Base-by-base conservation (phyloP, 2,329 filamentous ascomycete genomes). In the Aspergillus proliferans region DNA sequence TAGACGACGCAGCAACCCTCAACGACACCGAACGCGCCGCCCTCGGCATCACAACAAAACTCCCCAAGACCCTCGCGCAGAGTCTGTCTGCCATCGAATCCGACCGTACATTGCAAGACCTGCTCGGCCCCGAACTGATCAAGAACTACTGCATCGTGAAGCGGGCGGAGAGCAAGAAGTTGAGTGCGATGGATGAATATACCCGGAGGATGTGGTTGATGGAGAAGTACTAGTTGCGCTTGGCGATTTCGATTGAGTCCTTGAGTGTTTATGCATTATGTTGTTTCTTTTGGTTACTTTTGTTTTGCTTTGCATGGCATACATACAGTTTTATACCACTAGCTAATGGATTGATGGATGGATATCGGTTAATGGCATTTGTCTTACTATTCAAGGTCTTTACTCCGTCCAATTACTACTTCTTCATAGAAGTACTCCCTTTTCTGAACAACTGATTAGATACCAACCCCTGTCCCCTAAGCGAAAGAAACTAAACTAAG, bases 121-220 rank as follows among this genome's bases (percentile, higher is more conserved):
- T 66, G 1, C 52, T 73, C 4, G 68, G 68, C 3, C 43, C 56
- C 5, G 49, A 55, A 1, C 49, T 67, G 38, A 60, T 65, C 2
- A 40, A 49, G 19, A 61, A 58, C 19, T 68, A 68, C 24, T 50
- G 54, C 9, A 52, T 57, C 8, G 63, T 69, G n/a, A 68, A 70
- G 41, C 55, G 61, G 34, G 64, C 63, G 9, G 63, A 73, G 50
- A 61, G 58, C 26, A 46, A 58, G 30, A 62, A 62, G 47, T 51
- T 71, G 42, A 52, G 52, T 19, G 57, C 48, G 2, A 70, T 71
- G 61, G 49, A 56, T 8, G 62, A 67, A 14, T 58, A 61, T 3
- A 51, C 61, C 43, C 61, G 65, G 41, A 58, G 63, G 30, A 50
- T 59, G 41, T 72, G 69, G 70, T 52, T 73, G 24, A 58, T 72